Evolutionary conservation across 2,329 filamentous ascomycete genomes (phyloP).

Genomic region (Chaetomium sp.): DNA sequence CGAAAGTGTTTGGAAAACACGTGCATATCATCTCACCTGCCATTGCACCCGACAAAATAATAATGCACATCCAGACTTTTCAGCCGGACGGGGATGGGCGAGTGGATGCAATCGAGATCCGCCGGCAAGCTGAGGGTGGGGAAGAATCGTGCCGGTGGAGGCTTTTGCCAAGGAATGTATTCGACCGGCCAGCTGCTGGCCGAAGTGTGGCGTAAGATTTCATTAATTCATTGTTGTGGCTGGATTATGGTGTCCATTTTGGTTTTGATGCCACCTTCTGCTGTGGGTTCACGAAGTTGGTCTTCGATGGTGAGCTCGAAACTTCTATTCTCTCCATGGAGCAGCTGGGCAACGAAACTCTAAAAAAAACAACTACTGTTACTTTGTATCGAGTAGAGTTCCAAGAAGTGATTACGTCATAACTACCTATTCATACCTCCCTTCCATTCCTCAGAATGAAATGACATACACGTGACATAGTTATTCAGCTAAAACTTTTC

Average conservation of each 20-base stretch:
- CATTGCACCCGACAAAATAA: background rate
- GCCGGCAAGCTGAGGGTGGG: background rate
- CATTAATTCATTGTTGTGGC: background rate
- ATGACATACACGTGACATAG: too few relatives aligned
- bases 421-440: too few relatives aligned
- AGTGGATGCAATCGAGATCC: background rate
- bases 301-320: background rate
- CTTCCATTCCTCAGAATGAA: too few relatives aligned
- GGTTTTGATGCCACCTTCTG: background rate
- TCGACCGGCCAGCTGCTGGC: too few relatives aligned
- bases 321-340: background rate
- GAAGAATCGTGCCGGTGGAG: background rate
- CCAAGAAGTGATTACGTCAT: too few relatives aligned
- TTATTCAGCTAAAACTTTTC: too few relatives aligned
- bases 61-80: background rate
- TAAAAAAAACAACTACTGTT: too few relatives aligned
- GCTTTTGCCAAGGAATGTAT: background rate
- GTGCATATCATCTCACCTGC: background rate
- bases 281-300: background rate
- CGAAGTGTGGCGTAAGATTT: background rate
- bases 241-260: background rate
- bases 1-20: background rate
- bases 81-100: too few relatives aligned
- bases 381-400: too few relatives aligned
- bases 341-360: background rate